Base-by-base conservation (phyloP, 1,284 basidiomycete genomes). In the Cryptococcus wingfieldii region DNA sequence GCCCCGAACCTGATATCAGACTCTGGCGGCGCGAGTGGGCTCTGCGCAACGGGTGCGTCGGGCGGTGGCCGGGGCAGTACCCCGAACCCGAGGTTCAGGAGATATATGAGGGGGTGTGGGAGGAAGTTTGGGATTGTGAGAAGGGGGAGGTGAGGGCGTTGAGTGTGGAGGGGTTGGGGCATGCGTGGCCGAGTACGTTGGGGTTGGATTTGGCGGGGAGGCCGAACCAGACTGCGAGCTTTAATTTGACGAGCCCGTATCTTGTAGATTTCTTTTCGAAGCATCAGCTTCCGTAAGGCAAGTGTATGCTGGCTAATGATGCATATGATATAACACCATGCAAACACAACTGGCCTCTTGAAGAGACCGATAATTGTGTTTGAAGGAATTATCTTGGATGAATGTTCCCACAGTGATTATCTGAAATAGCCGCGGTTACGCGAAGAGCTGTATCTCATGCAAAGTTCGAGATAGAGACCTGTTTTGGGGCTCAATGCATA, bases 151-250 rank as follows among this genome's bases (percentile, higher is more conserved):
- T 68, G 19, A 53, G 49, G 46, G 62, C 62, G 25, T 44, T 64
- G 38, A 64, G 54, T 18, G 49, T 66, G 1, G 55, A 52, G 18
- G 53, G 61, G 23, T 54, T 66, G 12, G 54, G 61, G 8, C 55
- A 66, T 62, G 18, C 64, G 28, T 52, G 66, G 62, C 53, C 69
- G 43, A 46, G 56, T 38, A 60, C 60, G 50, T 42, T 49, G 56
- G 55, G 64, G 39, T 23, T 68, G 58, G 69, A 63, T 61, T 10
- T 62, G 48, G 61, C 67, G 51, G 65, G 63, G 10, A 43, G 43
- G 25, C 64, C 64, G 5, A 65, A 67, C 27, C 51, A 64, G 31
- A 60, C 58, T 10, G 62, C 62, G 14, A 59, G 41, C 19, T 67
- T 65, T 55, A 63, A 65, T 47, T 54, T 64, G n/a, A 67, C 64